Base-by-base conservation (phyloP, 208 protist genomes). In the Trypanosoma caninum region DNA sequence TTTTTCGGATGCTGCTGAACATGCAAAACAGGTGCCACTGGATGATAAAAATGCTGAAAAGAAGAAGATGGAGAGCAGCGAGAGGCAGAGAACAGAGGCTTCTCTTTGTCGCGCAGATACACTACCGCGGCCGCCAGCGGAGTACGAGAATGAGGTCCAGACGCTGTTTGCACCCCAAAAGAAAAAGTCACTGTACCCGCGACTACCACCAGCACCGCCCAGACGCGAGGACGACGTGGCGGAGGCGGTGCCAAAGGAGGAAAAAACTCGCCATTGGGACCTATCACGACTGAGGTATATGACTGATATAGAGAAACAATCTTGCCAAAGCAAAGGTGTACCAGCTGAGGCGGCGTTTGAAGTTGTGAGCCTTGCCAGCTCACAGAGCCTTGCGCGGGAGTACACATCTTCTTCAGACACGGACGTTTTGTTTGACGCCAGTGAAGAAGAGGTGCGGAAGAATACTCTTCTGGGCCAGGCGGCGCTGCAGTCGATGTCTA, bases 171-270 rank as follows among this genome's bases (percentile, higher is more conserved):
- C 52, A 13, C 8, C 34, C 8, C 22, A 18, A 1, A 59, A 41
- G n/a, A n/a, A n/a, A n/a, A n/a, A n/a, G 53, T 18, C 25, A 6
- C 30, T 55, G 55, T 83, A 82, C 54, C 80, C 76, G 11, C 80
- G 76, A 0, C 76, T 42, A 3, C 75, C 80, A 20, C 61, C 11
- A 16, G 38, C 30, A 30, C 69, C 77, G 13, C 73, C 56, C 2
- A 42, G 41, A 18, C 63, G 65, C 23, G 78, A 80, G 56, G 78
- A 84, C 28, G 67, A 84, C 38, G 57, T 84, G 40, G 46, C 58
- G 41, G 74, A 78, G 18, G 38, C 58, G 14, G 25, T 72, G 20
- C 69, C 78, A n/a, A 66, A 37, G 0, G 31, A 16, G 18, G 20
- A 37, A 20, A 25, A 50, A 57, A 38, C 31, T n/a, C n/a, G n/a